Percentiles rank a stretch among this genome's conserved stretches.
phyloP scores from a whole-genome alignment of 2,329 filamentous ascomycete species.

The Aspergillus felis region DNA sequence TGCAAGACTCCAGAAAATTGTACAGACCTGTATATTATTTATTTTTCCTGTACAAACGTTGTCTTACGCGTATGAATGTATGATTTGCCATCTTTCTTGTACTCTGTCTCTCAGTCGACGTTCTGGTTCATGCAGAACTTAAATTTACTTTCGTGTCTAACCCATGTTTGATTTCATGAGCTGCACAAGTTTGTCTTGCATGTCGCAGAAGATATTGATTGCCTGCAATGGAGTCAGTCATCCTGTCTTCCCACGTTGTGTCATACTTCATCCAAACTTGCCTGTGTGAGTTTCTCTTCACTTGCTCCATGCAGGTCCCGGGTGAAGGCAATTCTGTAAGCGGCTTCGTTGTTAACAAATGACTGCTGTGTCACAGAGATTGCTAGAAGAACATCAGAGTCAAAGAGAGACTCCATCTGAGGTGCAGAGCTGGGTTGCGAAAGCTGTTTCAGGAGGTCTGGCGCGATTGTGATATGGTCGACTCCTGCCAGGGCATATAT shows the following conservation, averaged over 20 bases:
- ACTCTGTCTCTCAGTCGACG: not conserved
- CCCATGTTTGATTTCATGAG: conserved; percentile 13
- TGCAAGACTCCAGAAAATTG: not conserved
- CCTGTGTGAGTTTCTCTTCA: conserved; percentile 49
- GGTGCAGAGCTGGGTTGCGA: conserved; percentile 35
- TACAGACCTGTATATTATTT: not conserved
- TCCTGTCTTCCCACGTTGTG: not conserved
- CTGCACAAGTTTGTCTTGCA: conserved; percentile 51
- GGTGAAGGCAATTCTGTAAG: conserved; percentile 51
- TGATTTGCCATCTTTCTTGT: not conserved
- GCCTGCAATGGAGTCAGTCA: conserved; percentile 29
- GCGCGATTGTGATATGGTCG: conserved; percentile 58
- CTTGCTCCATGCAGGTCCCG: conserved; percentile 37
- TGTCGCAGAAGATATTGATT: conserved; percentile 56
- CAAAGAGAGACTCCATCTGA: conserved; percentile 30
- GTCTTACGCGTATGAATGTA: not conserved
- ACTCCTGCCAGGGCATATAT: conserved; percentile 57
- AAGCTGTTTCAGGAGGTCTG: conserved; percentile 49
- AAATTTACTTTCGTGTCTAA: not conserved
- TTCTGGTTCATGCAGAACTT: not conserved
- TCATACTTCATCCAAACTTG: conserved; percentile 17
- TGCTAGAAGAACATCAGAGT: conserved; percentile 9
- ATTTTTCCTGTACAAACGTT: not conserved
- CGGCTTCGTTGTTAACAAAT: conserved; percentile 42
- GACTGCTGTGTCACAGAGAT: conserved; percentile 16